Evolutionary conservation across 2,329 filamentous ascomycete genomes (phyloP).

Genomic region (Capronia epimyces): DNA sequence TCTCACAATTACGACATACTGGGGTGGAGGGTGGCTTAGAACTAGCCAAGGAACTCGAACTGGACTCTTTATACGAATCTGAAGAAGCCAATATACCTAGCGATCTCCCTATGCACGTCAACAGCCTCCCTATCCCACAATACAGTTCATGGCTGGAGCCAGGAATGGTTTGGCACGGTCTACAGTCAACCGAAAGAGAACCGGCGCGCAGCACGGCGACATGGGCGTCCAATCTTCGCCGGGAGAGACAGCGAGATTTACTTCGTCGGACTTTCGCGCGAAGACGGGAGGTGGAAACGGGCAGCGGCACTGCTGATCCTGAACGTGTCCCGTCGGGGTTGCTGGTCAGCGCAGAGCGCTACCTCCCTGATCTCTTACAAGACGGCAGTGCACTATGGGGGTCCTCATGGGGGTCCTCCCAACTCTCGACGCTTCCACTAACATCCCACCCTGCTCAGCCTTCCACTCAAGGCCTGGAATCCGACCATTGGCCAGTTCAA

Average conservation of each 20-base stretch:
- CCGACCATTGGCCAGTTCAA: constrained; percentile 62
- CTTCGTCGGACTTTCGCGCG: constrained; percentile 10
- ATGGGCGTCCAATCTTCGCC: constrained; percentile 7
- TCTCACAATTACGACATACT: constrained; percentile 46
- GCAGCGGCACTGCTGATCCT: constrained; percentile 1
- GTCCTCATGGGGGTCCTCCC: constrained; percentile 29
- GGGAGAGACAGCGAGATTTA: constrained; percentile 14
- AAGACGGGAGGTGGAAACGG: constrained; percentile 5
- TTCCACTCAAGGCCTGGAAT: constrained; percentile 28
- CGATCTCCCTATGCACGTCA: constrained; percentile 26
- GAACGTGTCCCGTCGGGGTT: neutral
- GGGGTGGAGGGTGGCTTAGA: constrained; percentile 20
- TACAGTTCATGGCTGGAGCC: constrained; percentile 58
- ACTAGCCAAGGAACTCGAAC: constrained; percentile 16
- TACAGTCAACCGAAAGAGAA: constrained; percentile 50
- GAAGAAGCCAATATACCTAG: constrained; percentile 19
- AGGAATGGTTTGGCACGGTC: constrained; percentile 57
- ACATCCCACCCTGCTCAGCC: constrained; percentile 29
- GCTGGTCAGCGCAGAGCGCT: constrained; percentile 13
- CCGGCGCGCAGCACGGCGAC: neutral
- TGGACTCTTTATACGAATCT: constrained; percentile 22
- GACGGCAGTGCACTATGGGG: constrained; percentile 31
- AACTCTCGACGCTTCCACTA: constrained; percentile 6
- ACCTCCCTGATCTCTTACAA: constrained; percentile 17
- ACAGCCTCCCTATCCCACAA: constrained; percentile 37